These are phyloP conservation scores for Fragilaria crotonensis DNA, from an alignment of 108 stramenopile genomes.

Conservation along the genomic window DNA sequence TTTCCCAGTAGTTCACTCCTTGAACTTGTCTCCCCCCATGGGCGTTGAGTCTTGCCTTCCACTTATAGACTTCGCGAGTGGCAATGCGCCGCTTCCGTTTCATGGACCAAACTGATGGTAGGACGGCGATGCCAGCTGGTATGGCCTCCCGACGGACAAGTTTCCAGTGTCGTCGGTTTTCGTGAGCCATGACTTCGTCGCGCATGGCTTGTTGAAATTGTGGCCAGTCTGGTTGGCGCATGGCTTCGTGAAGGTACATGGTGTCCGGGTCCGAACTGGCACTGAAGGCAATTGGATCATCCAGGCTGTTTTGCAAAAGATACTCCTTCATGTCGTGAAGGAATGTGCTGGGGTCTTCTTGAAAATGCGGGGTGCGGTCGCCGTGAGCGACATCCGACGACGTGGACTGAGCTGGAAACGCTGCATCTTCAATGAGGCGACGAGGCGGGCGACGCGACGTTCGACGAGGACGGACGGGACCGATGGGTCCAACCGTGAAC, in stretches of 20 bases:
- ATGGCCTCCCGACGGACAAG: not conserved
- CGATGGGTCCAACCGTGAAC: too few species aligned
- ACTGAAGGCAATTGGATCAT: constrained; percentile 1
- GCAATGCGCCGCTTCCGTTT: constrained; percentile 15
- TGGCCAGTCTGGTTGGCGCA: constrained; percentile 16
- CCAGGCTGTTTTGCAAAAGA: not conserved
- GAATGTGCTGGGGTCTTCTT: too few species aligned
- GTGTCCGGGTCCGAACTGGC: constrained; percentile 23
- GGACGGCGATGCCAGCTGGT: not conserved
- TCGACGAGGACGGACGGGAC: too few species aligned
- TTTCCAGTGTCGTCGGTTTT: not conserved
- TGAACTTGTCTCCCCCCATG: too few species aligned
- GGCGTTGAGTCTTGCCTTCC: constrained; percentile 18
- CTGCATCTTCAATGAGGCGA: too few species aligned
- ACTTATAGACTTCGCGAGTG: constrained; percentile 11
- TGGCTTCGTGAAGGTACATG: constrained; percentile 29
- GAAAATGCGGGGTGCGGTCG: too few species aligned
- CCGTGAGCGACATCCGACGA: too few species aligned
- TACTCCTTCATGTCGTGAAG: too few species aligned
- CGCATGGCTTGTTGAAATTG: constrained; percentile 16
- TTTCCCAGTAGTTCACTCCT: too few species aligned
- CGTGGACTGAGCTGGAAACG: too few species aligned
- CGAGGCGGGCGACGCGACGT: too few species aligned
- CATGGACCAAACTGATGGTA: constrained; percentile 21
- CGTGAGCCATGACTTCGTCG: constrained; percentile 14